A percentile compares a stretch with the other conserved stretches of the same genome.
These are phyloP conservation scores for Sungouiozyma intestinalis DNA, from an alignment of 805 yeast genomes.

Conservation along the genomic window DNA sequence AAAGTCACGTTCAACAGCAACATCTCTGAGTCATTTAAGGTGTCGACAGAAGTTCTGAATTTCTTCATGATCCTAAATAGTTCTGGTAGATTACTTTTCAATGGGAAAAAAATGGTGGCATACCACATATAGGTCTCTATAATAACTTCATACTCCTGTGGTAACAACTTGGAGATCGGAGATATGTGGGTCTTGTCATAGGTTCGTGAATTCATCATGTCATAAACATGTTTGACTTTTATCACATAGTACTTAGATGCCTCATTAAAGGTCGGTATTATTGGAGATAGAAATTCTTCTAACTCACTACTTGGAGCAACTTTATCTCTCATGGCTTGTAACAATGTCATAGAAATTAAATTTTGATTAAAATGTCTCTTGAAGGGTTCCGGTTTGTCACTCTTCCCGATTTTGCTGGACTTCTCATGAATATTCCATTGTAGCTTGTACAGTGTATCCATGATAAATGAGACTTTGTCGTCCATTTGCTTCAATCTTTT, in stretches of 20 bases:
- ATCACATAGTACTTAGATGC: slow-evolving; percentile 20
- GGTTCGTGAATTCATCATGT: neutral
- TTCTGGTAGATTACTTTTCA: neutral
- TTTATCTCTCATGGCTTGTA: slow-evolving; percentile 16
- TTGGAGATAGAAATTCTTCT: slow-evolving; percentile 12
- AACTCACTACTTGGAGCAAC: slow-evolving; percentile 6
- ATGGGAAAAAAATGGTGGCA: neutral
- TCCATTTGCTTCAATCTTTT: slow-evolving; percentile 15
- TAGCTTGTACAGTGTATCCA: slow-evolving; percentile 15
- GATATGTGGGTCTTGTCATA: neutral
- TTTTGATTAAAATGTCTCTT: neutral
- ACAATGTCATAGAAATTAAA: slow-evolving; percentile 15
- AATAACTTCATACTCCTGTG: neutral
- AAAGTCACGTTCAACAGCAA: neutral
- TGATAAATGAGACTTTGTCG: slow-evolving; percentile 14
- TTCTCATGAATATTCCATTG: slow-evolving; percentile 15
- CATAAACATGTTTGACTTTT: slow-evolving; percentile 8
- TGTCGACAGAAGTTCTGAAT: neutral
- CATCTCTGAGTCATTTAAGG: neutral
- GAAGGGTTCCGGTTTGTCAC: neutral
- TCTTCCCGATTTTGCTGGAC: slow-evolving; percentile 5
- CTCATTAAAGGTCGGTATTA: slow-evolving; percentile 11
- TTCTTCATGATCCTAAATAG: neutral
- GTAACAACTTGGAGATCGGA: neutral
- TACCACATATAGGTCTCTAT: neutral